These are phyloP conservation scores for Jatropha curcas DNA, from an alignment of 345 rosid species.

Conservation along the genomic window DNA sequence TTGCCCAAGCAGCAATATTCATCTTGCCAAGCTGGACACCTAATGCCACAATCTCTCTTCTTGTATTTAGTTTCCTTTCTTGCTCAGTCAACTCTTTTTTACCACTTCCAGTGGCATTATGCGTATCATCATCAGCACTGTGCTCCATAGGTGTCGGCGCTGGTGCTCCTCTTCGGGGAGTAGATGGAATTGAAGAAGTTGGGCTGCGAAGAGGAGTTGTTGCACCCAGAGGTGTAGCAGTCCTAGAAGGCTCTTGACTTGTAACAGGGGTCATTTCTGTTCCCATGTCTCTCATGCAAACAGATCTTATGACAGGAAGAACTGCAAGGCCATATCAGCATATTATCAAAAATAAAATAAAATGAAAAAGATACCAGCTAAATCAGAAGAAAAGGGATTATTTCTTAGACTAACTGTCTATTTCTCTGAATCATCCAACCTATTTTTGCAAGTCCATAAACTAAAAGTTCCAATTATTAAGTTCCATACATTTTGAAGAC, in stretches of 20 bases:
- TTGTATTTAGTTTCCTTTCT: conserved; percentile 66
- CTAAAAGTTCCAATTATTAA: not conserved
- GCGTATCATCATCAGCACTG: conserved; percentile 31
- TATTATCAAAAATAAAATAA: not conserved
- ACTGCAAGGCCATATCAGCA: conserved; percentile 32
- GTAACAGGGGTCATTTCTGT: conserved; percentile 76
- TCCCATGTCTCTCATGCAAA: conserved; percentile 84
- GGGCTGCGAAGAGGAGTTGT: conserved; percentile 74
- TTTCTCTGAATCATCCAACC: too few species aligned
- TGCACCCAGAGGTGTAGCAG: conserved; percentile 64
- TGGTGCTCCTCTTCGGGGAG: conserved; percentile 56
- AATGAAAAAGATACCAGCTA: not conserved
- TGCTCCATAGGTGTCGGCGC: conserved; percentile 44
- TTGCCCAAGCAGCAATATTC: conserved; percentile 85
- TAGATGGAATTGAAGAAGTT: conserved; percentile 63
- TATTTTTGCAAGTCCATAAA: not conserved
- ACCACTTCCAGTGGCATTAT: conserved; percentile 17
- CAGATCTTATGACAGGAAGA: conserved; percentile 57
- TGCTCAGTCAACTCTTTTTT: conserved; percentile 57
- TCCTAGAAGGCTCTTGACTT: conserved; percentile 78
- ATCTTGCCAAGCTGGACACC: conserved; percentile 82
- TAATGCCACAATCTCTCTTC: conserved; percentile 71
- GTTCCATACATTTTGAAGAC: not conserved
- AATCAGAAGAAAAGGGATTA: not conserved
- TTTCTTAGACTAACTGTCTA: not conserved